Conservation (phyloP, 2,329 filamentous ascomycete genomes). For the Gliomastix tumulicola region DNA sequence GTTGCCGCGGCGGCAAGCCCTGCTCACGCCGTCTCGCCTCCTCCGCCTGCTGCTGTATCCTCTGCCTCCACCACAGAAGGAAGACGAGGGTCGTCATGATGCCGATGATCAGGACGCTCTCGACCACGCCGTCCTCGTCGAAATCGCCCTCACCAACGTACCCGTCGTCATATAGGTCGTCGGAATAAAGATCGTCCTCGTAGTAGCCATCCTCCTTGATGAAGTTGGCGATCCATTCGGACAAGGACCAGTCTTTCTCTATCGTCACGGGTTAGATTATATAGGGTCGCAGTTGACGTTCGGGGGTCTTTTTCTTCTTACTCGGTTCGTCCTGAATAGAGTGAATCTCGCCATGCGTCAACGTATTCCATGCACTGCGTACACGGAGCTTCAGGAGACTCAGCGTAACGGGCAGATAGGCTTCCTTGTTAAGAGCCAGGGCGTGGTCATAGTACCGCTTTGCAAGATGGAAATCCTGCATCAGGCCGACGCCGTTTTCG, state of each 20-base stretch:
- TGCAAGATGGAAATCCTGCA: slow-evolving; percentile 93
- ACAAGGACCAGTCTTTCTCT: slow-evolving; percentile 68
- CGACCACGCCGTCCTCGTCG: slow-evolving; percentile 72
- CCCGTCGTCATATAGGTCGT: slow-evolving; percentile 47
- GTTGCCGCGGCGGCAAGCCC: slow-evolving; percentile 15
- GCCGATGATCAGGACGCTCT: slow-evolving; percentile 77
- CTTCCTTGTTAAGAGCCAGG: slow-evolving; percentile 83
- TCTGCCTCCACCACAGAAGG: slow-evolving; percentile 75
- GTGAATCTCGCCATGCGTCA: slow-evolving; percentile 86
- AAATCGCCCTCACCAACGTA: slow-evolving; percentile 53
- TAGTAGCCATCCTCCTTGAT: slow-evolving; percentile 61
- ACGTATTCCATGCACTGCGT: slow-evolving; percentile 88
- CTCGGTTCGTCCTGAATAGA: slow-evolving; percentile 85
- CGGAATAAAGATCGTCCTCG: slow-evolving; percentile 54
- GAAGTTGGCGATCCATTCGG: slow-evolving; percentile 84
- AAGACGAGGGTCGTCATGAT: slow-evolving; percentile 68
- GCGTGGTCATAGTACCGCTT: slow-evolving; percentile 95
- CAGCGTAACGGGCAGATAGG: slow-evolving; percentile 86
- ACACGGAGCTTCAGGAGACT: slow-evolving; percentile 78
- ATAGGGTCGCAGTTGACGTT: too few species aligned
- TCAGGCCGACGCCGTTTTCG: slow-evolving; percentile 87
- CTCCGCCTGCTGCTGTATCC: slow-evolving; percentile 48
- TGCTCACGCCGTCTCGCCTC: slow-evolving; percentile 22
- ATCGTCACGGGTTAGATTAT: too few species aligned
- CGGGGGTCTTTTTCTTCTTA: slow-evolving; percentile 69